Evolutionary conservation across 2,329 filamentous ascomycete genomes (phyloP).

Genomic region (Coniochaeta ligniaria): DNA sequence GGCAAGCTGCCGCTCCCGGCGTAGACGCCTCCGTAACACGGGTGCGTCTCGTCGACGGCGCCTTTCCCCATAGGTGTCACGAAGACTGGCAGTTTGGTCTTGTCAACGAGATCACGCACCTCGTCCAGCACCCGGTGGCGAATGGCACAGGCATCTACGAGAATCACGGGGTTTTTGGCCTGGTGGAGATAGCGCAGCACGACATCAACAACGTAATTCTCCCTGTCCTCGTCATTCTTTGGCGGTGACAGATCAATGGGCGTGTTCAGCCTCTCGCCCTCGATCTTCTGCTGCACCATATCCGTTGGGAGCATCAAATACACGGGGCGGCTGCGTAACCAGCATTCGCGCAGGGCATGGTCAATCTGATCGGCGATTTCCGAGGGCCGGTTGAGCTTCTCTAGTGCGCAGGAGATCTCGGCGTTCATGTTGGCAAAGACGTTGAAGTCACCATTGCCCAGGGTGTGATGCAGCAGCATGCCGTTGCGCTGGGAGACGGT

Average conservation of each 20-base stretch:
- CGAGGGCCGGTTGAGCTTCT: conserved; percentile 61
- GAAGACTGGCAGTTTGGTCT: conserved; percentile 71
- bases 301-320: conserved; percentile 81
- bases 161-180: conserved; percentile 68
- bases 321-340: conserved; percentile 66
- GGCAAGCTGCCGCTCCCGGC: conserved; percentile 68
- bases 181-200: conserved; percentile 65
- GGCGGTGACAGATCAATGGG: conserved; percentile 61
- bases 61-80: conserved; percentile 90
- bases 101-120: conserved; percentile 64
- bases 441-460: conserved; percentile 73
- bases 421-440: conserved; percentile 76
- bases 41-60: conserved; percentile 67
- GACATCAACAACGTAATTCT: conserved; percentile 77
- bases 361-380: conserved; percentile 73
- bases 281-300: conserved; percentile 68
- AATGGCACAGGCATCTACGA: conserved; percentile 79
- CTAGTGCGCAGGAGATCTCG: conserved; percentile 62
- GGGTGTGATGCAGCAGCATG: conserved; percentile 57
- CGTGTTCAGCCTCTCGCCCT: conserved; percentile 63
- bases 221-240: conserved; percentile 60
- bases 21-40: conserved; percentile 79
- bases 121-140: conserved; percentile 68
- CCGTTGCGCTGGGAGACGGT: conserved; percentile 39
- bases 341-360: conserved; percentile 67